A percentile compares a stretch with the other conserved stretches of the same genome.
Evolutionary conservation across 2,329 filamentous ascomycete genomes (phyloP).

Genomic region (Myriosclerotinia duriaeana): DNA sequence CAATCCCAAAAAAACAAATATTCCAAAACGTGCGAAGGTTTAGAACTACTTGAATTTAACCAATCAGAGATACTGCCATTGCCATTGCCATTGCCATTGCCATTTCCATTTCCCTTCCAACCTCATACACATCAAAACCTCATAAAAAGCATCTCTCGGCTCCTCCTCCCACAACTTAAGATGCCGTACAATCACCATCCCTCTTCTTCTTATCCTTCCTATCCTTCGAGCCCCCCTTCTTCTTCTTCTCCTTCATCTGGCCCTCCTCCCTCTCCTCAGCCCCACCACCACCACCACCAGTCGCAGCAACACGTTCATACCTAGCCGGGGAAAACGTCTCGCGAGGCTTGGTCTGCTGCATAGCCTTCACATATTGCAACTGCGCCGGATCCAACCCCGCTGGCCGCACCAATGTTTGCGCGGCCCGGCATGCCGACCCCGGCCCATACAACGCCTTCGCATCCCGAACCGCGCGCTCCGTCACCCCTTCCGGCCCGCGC

Average conservation of each 20-base stretch:
- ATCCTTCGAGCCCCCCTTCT: too few relatives aligned
- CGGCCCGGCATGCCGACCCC: too few relatives aligned
- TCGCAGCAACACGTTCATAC: fast-evolving
- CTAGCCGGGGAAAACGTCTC: too few relatives aligned
- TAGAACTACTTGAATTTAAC: neutral
- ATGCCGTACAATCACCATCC: too few relatives aligned
- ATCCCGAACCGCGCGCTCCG: neutral
- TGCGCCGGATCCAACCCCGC: neutral
- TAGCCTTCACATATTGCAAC: neutral
- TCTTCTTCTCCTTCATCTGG: too few relatives aligned
- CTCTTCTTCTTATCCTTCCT: neutral
- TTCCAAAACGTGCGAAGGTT: neutral
- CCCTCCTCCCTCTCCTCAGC: too few relatives aligned
- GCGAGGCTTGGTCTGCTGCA: neutral
- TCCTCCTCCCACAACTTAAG: too few relatives aligned
- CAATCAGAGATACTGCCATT: neutral
- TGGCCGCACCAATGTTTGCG: neutral
- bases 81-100: too few relatives aligned
- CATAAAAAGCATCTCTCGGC: too few relatives aligned
- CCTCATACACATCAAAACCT: too few relatives aligned
- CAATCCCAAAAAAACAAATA: neutral
- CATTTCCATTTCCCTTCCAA: too few relatives aligned
- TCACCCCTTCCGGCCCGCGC: neutral
- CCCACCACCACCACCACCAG: neutral
- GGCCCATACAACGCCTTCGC: neutral